Evolutionary conservation across 805 yeast species (phyloP), one percentile per base, ranked within the genome.

Genomic region (Metschnikowia continentalis): DNA sequence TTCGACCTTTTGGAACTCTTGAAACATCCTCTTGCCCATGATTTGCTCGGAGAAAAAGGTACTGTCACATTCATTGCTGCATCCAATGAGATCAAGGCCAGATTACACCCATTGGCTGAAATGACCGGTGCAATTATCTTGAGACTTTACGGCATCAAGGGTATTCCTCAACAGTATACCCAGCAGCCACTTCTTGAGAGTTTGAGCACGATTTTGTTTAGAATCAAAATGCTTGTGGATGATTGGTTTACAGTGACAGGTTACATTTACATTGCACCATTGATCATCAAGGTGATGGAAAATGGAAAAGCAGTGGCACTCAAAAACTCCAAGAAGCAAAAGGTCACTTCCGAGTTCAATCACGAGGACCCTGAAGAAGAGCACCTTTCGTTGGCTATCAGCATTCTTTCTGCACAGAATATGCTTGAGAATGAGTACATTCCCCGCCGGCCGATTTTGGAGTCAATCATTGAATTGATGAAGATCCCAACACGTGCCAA

Each of bases 311-410:
- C 62, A 1, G 79, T 76, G 39, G 79, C 86, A 1, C 60, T 79
- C 48, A 77, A 72, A 54, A 80, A 79, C 59, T 72, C 83, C 2
- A 75, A 73, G 42, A 83, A 81, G 60, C 63, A 67, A 46, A 70
- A 67, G 5, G 71, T 77, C 1, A 84, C 83, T 32, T 72, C 84
- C 2, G 95, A 88, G 59, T 87, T 84, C 64, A 79, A 79, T 32
- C 92, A 89, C 49, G 96, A 88, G 64, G 89, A 84, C 58, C 83
- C 83, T n/a, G 90, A 87, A 62, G 97, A 91, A 66, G 97, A 90
- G 64, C 92, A 88, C 59, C 71, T 90, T 46, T 67, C 87, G 46
- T 71, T 92, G 51, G 86, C 92, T 0, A 67, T 91, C 59, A 95
- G 88, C 61, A 82, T 90, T 38, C 73, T 92, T 49, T 75, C 83